These are phyloP conservation scores for Serendipita indica DNA, from an alignment of 768 basidiomycete species.

Conservation along the genomic window DNA sequence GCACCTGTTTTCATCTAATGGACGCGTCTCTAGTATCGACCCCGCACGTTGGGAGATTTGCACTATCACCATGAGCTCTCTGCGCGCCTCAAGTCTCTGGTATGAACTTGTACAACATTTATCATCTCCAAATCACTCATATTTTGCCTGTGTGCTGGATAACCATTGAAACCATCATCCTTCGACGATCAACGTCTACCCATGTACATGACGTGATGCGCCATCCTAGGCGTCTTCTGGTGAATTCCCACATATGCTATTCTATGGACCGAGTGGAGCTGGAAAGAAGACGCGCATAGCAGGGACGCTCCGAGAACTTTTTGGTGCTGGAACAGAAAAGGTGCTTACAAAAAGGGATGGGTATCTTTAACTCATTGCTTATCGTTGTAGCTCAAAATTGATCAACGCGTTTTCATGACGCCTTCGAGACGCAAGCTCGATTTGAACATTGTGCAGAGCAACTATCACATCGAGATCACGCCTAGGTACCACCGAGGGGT, in stretches of 20 bases:
- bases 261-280: slow-evolving; percentile 93
- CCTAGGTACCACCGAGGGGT: slow-evolving; percentile 47
- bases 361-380: not conserved
- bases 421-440: slow-evolving; percentile 90
- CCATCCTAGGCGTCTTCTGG: slow-evolving; percentile 74
- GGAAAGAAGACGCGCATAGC: slow-evolving; percentile 97
- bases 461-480: slow-evolving; percentile 95
- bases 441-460: slow-evolving; percentile 93
- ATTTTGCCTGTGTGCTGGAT: not conserved
- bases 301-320: slow-evolving; percentile 75
- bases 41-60: slow-evolving; percentile 66
- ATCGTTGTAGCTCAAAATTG: slow-evolving; percentile 70
- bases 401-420: slow-evolving; percentile 89
- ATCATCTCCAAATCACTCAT: slow-evolving; percentile 14
- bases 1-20: not conserved
- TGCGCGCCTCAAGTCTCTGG: slow-evolving; percentile 62
- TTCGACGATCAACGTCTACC: not conserved
- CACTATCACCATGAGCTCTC: slow-evolving; percentile 81
- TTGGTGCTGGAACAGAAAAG: slow-evolving; percentile 87
- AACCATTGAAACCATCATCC: not conserved
- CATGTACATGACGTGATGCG: no score
- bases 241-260: slow-evolving; percentile 94
- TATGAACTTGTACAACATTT: slow-evolving; percentile 20
- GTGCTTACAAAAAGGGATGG: no score
- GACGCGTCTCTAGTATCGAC: slow-evolving; percentile 49